Conservation (phyloP, 108 stramenopile species). For the Nitzschia putrida region DNA sequence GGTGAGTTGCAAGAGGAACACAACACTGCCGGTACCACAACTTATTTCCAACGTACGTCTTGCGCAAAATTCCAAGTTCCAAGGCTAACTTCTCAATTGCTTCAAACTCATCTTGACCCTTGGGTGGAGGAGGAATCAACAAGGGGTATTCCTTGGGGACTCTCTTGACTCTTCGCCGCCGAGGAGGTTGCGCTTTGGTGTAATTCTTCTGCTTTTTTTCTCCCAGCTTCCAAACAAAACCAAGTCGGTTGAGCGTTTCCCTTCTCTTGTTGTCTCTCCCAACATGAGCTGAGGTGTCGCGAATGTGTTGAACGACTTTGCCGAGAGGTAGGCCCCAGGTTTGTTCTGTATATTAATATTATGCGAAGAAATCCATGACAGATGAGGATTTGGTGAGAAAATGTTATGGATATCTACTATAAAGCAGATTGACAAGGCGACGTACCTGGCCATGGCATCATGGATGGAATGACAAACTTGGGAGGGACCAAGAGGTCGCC, state of each 20-base stretch:
- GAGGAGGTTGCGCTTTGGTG: constrained; percentile 43
- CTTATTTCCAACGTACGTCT: constrained; percentile 40
- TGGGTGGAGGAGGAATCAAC: background rate
- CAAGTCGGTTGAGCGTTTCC: constrained; percentile 69
- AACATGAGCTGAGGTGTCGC: constrained; percentile 87
- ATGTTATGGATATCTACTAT: no score
- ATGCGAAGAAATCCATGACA: constrained; percentile 66
- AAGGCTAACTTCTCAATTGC: constrained; percentile 49
- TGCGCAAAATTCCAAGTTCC: constrained; percentile 70
- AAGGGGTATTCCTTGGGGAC: no score
- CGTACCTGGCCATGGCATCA: constrained; percentile 85
- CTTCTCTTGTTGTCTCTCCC: constrained; percentile 67
- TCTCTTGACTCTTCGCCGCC: no score
- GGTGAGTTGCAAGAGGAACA: no score
- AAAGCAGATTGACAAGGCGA: no score
- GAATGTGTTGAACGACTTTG: constrained; percentile 87
- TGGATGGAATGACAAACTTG: constrained; percentile 79
- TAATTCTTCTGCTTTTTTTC: constrained; percentile 10
- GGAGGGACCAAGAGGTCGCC: constrained; percentile 85
- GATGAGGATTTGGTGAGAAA: no score
- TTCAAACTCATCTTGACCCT: constrained; percentile 37
- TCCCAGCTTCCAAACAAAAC: constrained; percentile 83
- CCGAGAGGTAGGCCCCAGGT: constrained; percentile 82
- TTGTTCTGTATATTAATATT: no score
- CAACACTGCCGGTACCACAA: no score